Evolutionary conservation across 2,329 filamentous ascomycete genomes (phyloP), one percentile per base, ranked within the genome.

Genomic region (Colletotrichum cuscutae): DNA sequence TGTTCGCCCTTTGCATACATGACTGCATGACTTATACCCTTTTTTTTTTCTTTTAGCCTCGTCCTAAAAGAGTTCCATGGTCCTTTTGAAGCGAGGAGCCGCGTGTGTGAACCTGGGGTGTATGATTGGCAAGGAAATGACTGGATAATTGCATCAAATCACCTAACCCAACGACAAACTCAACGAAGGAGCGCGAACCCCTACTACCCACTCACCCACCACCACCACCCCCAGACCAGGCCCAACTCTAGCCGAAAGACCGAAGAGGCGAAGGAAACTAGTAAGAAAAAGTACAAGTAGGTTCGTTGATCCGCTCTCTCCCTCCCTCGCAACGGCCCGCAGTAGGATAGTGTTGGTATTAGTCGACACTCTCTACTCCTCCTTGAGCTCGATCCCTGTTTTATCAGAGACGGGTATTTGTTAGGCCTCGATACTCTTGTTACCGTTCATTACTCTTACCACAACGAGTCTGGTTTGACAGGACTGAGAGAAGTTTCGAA

Each of bases 111-210:
- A 19, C 42, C 19, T 11, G 42, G 42, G 37, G 15, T 42, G 8
- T 5, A 61, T 66, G 64, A 66, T 59, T 66, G 65, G 65, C 35
- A 37, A 42, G 58, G 53, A 56, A 58, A 64, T 73, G 66, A 61
- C 54, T 60, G 57, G 37, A 65, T 63, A 65, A 37, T 62, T 73
- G 67, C 71, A 65, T 71, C 56, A 52, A 46, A 61, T 71, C 66
- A 70, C 60, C 61, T 57, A 65, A 65, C 71, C 66, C 46, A 70
- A 53, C 65, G 53, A 49, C 66, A 32, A 30, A 68, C 53, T 59
- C 26, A 12, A 46, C 26, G 49, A 37, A 35, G 24, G 2, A 42
- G 13, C 19, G n/a, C 32, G 37, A 37, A 28, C 42, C 62, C 13
- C 56, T 49, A 5, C 19, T 49, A 67, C 64, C 46, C 11, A 56